Evolutionary conservation across 1,284 basidiomycete genomes (phyloP), one percentile per base, ranked within the genome.

Genomic region (Farysia itapuensis): DNA sequence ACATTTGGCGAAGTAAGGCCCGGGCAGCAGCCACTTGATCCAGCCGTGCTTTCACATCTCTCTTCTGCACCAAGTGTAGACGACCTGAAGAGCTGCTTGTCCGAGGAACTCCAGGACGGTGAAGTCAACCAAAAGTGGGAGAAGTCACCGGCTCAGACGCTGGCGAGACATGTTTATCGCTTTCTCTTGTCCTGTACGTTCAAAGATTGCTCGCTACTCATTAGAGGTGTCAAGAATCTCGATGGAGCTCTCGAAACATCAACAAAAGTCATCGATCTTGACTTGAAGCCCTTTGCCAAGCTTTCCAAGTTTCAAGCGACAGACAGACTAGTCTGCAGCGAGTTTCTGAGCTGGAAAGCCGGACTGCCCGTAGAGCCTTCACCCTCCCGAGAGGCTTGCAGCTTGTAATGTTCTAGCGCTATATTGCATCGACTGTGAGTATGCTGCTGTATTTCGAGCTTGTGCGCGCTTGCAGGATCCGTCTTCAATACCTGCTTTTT

Each of bases 171-270:
- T 60, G 73, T 86, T 34, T 78, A 88, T 38, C 86, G 87, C 4
- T 90, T 90, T 74, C 79, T 90, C 24, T 84, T 96, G 35, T 89
- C 89, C 8, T 88, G 89, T n/a, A 88, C 88, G 11, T 91, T 96
- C 82, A 97, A 96, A 77, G 93, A 97, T 77, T 96, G 92, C 77
- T 94, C 90, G 2, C 77, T 96, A 45, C 88, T 96, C 56, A 70
- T 92, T 29, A 83, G 78, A 2, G 48, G 78, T 22, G 39, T 48
- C 11, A 18, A 29, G 3, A 3, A 13, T 33, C 12, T 14, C 15
- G n/a, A 32, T 21, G 40, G 37, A 22, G 33, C 18, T 7, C 18
- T 28, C 13, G 25, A 24, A 18, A 35, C 28, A 3, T 28, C 42
- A 32, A 52, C 44, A 4, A 52, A 46, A 35, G 15, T 60, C 8